Percentiles rank a stretch among this genome's conserved stretches.
phyloP scores from a whole-genome alignment of 2,329 filamentous ascomycete genomes.

The Fusarium sp. region DNA sequence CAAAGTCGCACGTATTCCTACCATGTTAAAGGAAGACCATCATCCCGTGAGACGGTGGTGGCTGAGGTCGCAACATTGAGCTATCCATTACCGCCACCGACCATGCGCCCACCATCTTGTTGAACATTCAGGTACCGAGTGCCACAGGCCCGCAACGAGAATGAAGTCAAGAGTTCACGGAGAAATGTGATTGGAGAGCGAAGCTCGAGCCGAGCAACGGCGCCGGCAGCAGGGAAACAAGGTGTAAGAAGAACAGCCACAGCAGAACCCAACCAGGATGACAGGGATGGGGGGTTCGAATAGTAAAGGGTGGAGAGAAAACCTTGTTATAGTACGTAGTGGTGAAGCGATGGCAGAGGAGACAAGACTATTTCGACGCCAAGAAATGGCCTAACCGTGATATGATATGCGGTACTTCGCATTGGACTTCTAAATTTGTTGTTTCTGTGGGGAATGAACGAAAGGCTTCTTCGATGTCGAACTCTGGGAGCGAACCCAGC shows the following conservation, averaged over 20 bases:
- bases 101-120: constrained; percentile 23
- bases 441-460: constrained; percentile 17
- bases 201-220: constrained; percentile 27
- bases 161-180: constrained; percentile 6
- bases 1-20: not conserved
- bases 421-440: constrained; percentile 23
- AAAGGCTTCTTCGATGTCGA: constrained; percentile 5
- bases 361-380: constrained; percentile 29
- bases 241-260: constrained; percentile 34
- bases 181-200: constrained; percentile 21
- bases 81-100: constrained; percentile 26
- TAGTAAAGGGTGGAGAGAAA: constrained; percentile 14
- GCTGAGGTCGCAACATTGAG: constrained; percentile 22
- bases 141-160: constrained; percentile 25
- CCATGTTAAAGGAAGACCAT: constrained; percentile 8
- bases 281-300: not conserved
- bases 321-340: not conserved
- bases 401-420: constrained; percentile 20
- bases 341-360: constrained; percentile 8
- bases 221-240: constrained; percentile 27
- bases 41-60: constrained; percentile 18
- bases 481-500: not conserved
- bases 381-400: constrained; percentile 25
- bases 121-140: constrained; percentile 35
- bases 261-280: constrained; percentile 4